phyloP scores from a whole-genome alignment of 257 asterid species.

The Leonotis leonurus region DNA sequence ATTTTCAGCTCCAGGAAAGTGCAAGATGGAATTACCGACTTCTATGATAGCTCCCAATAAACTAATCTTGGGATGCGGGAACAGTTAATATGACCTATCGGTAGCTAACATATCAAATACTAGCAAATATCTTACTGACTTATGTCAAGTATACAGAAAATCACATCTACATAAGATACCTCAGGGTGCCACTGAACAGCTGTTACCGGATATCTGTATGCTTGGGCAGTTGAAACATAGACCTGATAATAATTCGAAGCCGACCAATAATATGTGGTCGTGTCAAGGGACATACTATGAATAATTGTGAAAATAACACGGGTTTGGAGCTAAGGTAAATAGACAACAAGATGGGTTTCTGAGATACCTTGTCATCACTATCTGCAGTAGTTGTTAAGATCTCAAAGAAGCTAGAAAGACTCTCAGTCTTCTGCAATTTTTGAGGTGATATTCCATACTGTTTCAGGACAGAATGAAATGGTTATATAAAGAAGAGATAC shows the following conservation, averaged over 20 bases:
- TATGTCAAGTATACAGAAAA: not conserved
- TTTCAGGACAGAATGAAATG: slow-evolving; percentile 10
- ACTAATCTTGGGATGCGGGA: too few species aligned
- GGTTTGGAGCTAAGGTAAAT: not conserved
- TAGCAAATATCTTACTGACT: not conserved
- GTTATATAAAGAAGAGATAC: not conserved
- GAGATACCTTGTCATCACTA: slow-evolving; percentile 46
- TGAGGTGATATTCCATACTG: slow-evolving; percentile 78
- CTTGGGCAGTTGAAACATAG: slow-evolving; percentile 68
- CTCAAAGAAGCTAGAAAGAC: slow-evolving; percentile 55
- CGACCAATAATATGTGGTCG: not conserved
- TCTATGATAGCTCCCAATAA: too few species aligned
- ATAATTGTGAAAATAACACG: not conserved
- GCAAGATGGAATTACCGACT: too few species aligned
- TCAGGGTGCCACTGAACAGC: slow-evolving; percentile 89
- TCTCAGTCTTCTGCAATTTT: slow-evolving; percentile 32
- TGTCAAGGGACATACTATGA: not conserved
- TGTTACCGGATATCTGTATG: slow-evolving; percentile 57
- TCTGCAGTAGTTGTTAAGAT: slow-evolving; percentile 59
- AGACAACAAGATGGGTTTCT: not conserved
- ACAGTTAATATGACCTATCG: not conserved
- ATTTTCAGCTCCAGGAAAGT: not conserved
- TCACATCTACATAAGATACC: slow-evolving; percentile 27
- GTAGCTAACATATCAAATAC: not conserved
- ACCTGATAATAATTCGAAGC: slow-evolving; percentile 34